phyloP scores from a whole-genome alignment of 139 green algal species.

The Chlamydomonas sphaeroides region DNA sequence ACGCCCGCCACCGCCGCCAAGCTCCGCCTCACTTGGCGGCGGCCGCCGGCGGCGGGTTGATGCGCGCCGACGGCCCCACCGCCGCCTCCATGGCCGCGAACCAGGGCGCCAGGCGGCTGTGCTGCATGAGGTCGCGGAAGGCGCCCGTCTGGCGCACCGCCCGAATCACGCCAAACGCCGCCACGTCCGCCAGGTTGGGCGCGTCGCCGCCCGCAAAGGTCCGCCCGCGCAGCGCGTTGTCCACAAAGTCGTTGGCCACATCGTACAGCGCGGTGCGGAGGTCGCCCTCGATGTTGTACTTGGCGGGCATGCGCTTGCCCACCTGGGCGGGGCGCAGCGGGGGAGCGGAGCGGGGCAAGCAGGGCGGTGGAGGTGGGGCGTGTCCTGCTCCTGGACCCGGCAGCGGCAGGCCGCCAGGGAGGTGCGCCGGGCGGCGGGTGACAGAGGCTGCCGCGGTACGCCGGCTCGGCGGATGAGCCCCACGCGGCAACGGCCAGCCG shows the following conservation, averaged over 20 bases:
- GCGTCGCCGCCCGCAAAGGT: slow-evolving; percentile 68
- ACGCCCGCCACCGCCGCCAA: too few relatives aligned
- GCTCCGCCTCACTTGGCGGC: too few relatives aligned
- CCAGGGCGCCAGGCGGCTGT: slow-evolving; percentile 77
- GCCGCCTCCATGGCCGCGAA: slow-evolving; percentile 76
- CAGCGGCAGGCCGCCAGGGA: too few relatives aligned
- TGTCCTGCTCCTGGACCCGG: too few relatives aligned
- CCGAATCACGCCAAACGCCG: slow-evolving; percentile 91
- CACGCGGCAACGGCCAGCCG: too few relatives aligned
- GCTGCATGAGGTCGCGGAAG: slow-evolving; percentile 87
- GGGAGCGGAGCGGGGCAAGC: neutral
- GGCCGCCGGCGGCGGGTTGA: too few relatives aligned
- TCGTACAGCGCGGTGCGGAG: slow-evolving; percentile 80
- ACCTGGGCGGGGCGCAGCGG: slow-evolving; percentile 42
- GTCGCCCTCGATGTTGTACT: slow-evolving; percentile 92
- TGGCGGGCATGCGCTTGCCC: slow-evolving; percentile 83
- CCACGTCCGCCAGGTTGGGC: slow-evolving; percentile 92
- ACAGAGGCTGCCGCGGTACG: too few relatives aligned
- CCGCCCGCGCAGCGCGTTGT: slow-evolving; percentile 44
- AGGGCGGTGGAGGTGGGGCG: neutral
- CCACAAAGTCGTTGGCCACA: slow-evolving; percentile 58
- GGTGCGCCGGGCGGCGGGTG: too few relatives aligned
- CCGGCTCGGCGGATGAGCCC: too few relatives aligned
- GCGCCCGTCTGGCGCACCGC: slow-evolving; percentile 83
- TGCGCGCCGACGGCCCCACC: slow-evolving; percentile 59